A percentile compares a stretch with the other conserved stretches of the same genome.
These are phyloP conservation scores for Stachybotrys elegans DNA, from an alignment of 2,329 filamentous ascomycete genomes.

Conservation along the genomic window DNA sequence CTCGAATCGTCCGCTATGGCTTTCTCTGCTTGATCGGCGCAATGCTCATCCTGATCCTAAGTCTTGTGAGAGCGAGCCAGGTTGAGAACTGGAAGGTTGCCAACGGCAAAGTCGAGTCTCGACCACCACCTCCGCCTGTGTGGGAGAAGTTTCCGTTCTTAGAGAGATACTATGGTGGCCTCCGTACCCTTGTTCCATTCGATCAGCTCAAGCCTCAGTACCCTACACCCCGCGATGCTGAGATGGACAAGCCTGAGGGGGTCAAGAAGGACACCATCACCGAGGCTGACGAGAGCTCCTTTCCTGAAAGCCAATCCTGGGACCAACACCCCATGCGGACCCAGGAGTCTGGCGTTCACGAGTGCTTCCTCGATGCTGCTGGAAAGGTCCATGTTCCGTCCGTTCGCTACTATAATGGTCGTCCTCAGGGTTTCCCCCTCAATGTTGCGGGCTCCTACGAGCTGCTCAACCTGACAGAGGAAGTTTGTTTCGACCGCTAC, in stretches of 20 bases:
- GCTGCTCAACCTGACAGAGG: constrained; percentile 69
- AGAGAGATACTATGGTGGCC: constrained; percentile 83
- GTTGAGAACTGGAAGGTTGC: constrained; percentile 60
- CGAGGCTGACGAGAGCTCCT: constrained; percentile 11
- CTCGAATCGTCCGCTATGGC: constrained; percentile 71
- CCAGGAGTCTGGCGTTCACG: constrained; percentile 51
- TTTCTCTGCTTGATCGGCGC: constrained; percentile 65
- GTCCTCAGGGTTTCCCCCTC: constrained; percentile 79
- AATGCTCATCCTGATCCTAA: constrained; percentile 72
- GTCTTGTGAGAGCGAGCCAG: constrained; percentile 68
- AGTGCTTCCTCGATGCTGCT: constrained; percentile 73
- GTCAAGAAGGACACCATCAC: too few relatives aligned
- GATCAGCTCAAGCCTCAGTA: constrained; percentile 74
- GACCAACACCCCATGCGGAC: constrained; percentile 25
- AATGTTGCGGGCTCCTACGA: constrained; percentile 84
- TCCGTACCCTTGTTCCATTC: constrained; percentile 64
- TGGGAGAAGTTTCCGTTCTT: constrained; percentile 88
- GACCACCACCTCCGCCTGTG: constrained; percentile 57
- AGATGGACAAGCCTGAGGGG: constrained; percentile 11
- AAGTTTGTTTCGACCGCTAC: constrained; percentile 90
- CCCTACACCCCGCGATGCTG: constrained; percentile 38
- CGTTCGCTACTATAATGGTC: constrained; percentile 69
- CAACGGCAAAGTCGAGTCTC: constrained; percentile 38
- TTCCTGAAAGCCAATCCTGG: constrained; percentile 26
- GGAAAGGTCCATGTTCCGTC: constrained; percentile 62